Base-by-base conservation (phyloP, 371 early-diverging fungal genomes). In the Mortierella sp. region DNA sequence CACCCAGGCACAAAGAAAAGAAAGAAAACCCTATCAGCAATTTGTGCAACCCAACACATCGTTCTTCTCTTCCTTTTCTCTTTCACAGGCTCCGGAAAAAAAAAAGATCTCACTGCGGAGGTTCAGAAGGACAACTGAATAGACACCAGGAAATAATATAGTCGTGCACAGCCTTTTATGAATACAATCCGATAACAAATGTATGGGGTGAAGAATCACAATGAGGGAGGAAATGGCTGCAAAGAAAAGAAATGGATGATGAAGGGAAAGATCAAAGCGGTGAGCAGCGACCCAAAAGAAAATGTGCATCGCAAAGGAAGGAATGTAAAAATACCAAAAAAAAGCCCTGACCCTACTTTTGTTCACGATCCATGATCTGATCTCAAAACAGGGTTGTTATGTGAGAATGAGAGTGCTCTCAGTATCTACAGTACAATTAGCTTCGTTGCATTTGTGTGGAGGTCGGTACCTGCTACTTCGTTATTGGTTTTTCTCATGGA, bases 1-100 rank as follows among this genome's bases (percentile, higher is more conserved):
- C 34, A 6, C 21, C 42, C 9, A 54, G 14, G 21, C 1, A 54
- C 54, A 54, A 54, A 54, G 54, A 54, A 14, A 16, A 19, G 7
- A 54, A 14, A 4, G 16, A 26, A 26, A 57, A 57, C 10, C 7
- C 2, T 2, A 1, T 2, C 57, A 57, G 13, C 38, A 21, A 38
- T 38, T 65, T 65, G 65, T 65, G 65, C 65, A 19, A 65, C 65
- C 65, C 38, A 65, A 65, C 65, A 65, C 38, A 38, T 19, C 31
- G n/a, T n/a, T n/a, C 2, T 31, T 13, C 14, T 31, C 65, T 21
- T 21, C 38, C 42, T 65, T 13, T 19, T 21, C 63, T 60, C 34
- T 4, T 31, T 60, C 31, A 31, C 60, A 60, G 14, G 11, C 0
- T 24, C 57, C 57, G 5, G 24, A 63, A 4, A 31, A 34, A 28